Evolutionary conservation across 1,139 yeast species (phyloP).

Genomic region (Zygoascus sp.): DNA sequence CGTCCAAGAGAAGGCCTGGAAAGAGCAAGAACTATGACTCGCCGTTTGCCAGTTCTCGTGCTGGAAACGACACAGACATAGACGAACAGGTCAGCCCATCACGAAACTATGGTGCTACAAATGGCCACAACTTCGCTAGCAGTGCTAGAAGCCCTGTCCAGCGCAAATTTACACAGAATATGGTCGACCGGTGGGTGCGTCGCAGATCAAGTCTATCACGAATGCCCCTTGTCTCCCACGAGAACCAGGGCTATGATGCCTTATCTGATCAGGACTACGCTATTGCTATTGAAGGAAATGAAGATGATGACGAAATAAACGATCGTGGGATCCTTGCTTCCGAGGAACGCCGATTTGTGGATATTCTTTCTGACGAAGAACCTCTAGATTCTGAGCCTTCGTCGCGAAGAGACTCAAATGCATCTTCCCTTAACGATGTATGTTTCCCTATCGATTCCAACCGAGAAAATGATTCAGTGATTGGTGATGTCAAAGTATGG

Average conservation of each 20-base stretch:
- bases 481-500: constrained; percentile 49
- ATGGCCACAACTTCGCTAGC: not conserved
- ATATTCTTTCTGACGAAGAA: constrained; percentile 19
- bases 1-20: not conserved
- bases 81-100: too few species aligned
- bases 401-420: constrained; percentile 63
- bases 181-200: constrained; percentile 24
- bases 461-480: constrained; percentile 38
- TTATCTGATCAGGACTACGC: constrained; percentile 20
- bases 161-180: constrained; percentile 15
- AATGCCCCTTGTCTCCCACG: constrained; percentile 14
- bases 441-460: constrained; percentile 65
- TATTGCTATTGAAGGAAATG: constrained; percentile 9
- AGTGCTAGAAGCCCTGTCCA: not conserved
- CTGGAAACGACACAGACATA: too few species aligned
- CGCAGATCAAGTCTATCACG: constrained; percentile 21
- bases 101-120: too few species aligned
- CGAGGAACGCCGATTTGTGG: constrained; percentile 17
- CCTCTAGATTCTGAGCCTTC: constrained; percentile 55
- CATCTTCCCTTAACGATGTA: constrained; percentile 81
- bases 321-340: constrained; percentile 3
- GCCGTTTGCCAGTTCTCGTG: too few species aligned
- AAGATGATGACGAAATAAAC: not conserved
- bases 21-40: not conserved
- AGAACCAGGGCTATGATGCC: constrained; percentile 9